Percentiles rank a stretch among this genome's conserved stretches.
These are phyloP conservation scores for Pistacia integerrima DNA, from an alignment of 345 rosid species.

Conservation along the genomic window DNA sequence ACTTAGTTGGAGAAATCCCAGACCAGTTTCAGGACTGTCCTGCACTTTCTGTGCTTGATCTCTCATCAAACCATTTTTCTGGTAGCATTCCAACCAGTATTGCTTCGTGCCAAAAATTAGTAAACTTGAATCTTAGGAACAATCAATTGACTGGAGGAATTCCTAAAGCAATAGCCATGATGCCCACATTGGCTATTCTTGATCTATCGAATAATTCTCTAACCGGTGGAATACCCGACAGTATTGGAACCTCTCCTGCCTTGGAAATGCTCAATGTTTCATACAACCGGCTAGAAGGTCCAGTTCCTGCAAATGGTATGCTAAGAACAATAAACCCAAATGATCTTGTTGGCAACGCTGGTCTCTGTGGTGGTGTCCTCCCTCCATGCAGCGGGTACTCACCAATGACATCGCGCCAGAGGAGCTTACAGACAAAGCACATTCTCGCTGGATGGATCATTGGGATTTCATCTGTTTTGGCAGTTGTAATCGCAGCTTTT, in stretches of 20 bases:
- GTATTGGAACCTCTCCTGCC: constrained; percentile 79
- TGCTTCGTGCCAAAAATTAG: constrained; percentile 81
- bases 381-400: constrained; percentile 65
- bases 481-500: constrained; percentile 49
- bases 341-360: constrained; percentile 68
- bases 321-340: constrained; percentile 77
- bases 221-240: constrained; percentile 72
- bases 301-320: constrained; percentile 74
- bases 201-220: constrained; percentile 86
- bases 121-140: constrained; percentile 64
- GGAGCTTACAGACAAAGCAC: constrained; percentile 50
- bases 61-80: constrained; percentile 70
- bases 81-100: constrained; percentile 80
- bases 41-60: constrained; percentile 77
- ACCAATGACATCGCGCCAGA: constrained; percentile 32
- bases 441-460: constrained; percentile 62
- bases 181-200: constrained; percentile 84
- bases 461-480: constrained; percentile 61
- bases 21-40: constrained; percentile 93
- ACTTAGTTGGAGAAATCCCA: constrained; percentile 75
- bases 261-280: constrained; percentile 82
- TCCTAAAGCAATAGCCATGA: constrained; percentile 64
- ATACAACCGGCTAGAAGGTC: constrained; percentile 78
- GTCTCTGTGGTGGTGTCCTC: constrained; percentile 80
- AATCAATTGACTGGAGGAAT: constrained; percentile 71